Percentiles rank a stretch among this genome's conserved stretches.
Evolutionary conservation across 768 basidiomycete species (phyloP).

Genomic region (Steccherinum ochraceum): DNA sequence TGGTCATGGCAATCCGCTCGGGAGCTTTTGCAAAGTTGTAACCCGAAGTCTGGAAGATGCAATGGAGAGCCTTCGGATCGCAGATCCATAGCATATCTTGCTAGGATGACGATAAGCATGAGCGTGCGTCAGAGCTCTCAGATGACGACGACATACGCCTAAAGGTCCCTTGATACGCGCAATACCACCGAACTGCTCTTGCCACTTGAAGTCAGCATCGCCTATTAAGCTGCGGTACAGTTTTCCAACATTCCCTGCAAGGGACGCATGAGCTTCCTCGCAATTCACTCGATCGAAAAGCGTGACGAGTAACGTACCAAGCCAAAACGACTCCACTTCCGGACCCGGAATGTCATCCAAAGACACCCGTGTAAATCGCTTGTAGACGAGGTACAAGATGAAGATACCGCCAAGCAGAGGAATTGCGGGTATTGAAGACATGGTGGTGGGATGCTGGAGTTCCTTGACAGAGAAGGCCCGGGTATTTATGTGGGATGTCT

Average conservation of each 20-base stretch:
- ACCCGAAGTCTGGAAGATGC: constrained; percentile 11
- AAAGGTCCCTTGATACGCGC: constrained; percentile 2
- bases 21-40: constrained; percentile 10
- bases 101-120: constrained; percentile 15
- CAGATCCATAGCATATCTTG: constrained; percentile 48
- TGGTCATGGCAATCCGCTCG: not conserved
- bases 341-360: constrained; percentile 7
- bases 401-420: not conserved
- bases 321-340: constrained; percentile 5
- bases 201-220: constrained; percentile 1
- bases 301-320: constrained; percentile 1
- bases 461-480: too few species aligned
- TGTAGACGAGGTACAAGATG: not conserved
- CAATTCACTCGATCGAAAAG: not conserved
- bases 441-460: not conserved
- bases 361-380: constrained; percentile 1
- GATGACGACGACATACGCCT: constrained; percentile 1
- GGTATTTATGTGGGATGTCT: too few species aligned
- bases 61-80: constrained; percentile 38
- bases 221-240: not conserved
- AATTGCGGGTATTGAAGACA: not conserved
- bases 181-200: constrained; percentile 1
- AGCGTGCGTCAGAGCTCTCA: not conserved
- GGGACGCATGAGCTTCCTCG: not conserved
- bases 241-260: constrained; percentile 1